A percentile compares a stretch with the other conserved stretches of the same genome.
Conservation (phyloP, 768 basidiomycete species). For the Lactarius indigo region DNA sequence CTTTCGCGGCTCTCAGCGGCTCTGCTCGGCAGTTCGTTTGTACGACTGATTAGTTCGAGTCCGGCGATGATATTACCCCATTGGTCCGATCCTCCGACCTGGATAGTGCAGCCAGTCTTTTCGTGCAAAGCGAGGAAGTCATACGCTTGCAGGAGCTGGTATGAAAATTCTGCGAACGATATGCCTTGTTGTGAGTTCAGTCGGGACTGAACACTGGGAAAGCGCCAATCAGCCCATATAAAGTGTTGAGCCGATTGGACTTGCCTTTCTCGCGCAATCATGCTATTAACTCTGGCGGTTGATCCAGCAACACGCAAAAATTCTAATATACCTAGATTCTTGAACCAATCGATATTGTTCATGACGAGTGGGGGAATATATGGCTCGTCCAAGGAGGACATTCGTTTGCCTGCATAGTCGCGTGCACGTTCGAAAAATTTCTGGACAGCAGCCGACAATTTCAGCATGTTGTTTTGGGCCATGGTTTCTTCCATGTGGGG, state of each 20-base stretch:
- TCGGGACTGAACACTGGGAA: constrained; percentile 72
- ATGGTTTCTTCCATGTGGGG: constrained; percentile 56
- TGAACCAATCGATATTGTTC: constrained; percentile 79
- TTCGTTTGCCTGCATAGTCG: constrained; percentile 47
- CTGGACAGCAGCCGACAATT: constrained; percentile 62
- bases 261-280: constrained; percentile 89
- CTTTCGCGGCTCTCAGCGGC: constrained; percentile 27
- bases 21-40: constrained; percentile 27
- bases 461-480: constrained; percentile 61
- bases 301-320: constrained; percentile 83
- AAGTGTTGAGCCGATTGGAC: constrained; percentile 22
- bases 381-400: constrained; percentile 5
- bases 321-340: constrained; percentile 67
- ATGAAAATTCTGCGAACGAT: constrained; percentile 98
- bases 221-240: background rate
- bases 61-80: constrained; percentile 98
- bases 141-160: constrained; percentile 95
- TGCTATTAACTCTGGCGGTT: constrained; percentile 77
- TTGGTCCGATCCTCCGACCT: constrained; percentile 96
- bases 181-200: constrained; percentile 79
- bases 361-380: constrained; percentile 40
- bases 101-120: constrained; percentile 68
- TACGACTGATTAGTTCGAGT: constrained; percentile 79
- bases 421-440: constrained; percentile 68
- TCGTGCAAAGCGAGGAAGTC: constrained; percentile 82